Base-by-base conservation (phyloP, 148 eudicot genomes). In the Suaeda aralocaspica region DNA sequence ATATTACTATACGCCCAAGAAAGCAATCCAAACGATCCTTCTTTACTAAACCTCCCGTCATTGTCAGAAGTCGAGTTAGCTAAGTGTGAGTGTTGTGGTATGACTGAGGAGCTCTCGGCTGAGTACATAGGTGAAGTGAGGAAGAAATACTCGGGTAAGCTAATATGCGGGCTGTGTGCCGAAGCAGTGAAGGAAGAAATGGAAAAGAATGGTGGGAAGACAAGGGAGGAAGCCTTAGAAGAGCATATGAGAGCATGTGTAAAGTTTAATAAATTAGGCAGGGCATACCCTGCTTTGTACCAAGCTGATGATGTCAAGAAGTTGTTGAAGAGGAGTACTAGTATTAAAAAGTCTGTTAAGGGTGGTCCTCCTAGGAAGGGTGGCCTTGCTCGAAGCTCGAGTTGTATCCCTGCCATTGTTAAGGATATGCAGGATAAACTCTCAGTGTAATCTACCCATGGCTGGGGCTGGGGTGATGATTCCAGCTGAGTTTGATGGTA, bases 81-180 rank as follows among this genome's bases (percentile, higher is more conserved):
- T 4, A 84, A 86, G 69, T 88, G 90, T 77, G 93, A 88, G 85
- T 88, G 93, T 59, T 88, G 93, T 66, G 90, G 92, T 18, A 74
- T 88, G 85, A 76, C 72, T 11, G 90, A 88, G 78, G 92, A 88
- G 84, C 86, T 88, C 71, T 84, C 92, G 2, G 69, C 61, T 0
- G 86, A 82, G 69, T 88, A 86, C 78, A 80, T 88, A 0, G 77
- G 69, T 7, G 53, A 66, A 6, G 74, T 82, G 30, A 81, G 80
- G 11, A 73, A 52, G 21, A 78, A 71, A 61, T 79, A 64, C 48
- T 67, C 75, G 0, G 92, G 92, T 8, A 83, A 70, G 84, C 28
- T 80, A 78, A 66, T 88, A 15, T 86, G 93, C 16, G 93, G 93
- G 66, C 57, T 88, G 28, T 88, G 93, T 28, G 72, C 85, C 0